Evolutionary conservation across 768 basidiomycete genomes (phyloP), one percentile per base, ranked within the genome.

Genomic region (Porphyrellus cyaneotinctus): DNA sequence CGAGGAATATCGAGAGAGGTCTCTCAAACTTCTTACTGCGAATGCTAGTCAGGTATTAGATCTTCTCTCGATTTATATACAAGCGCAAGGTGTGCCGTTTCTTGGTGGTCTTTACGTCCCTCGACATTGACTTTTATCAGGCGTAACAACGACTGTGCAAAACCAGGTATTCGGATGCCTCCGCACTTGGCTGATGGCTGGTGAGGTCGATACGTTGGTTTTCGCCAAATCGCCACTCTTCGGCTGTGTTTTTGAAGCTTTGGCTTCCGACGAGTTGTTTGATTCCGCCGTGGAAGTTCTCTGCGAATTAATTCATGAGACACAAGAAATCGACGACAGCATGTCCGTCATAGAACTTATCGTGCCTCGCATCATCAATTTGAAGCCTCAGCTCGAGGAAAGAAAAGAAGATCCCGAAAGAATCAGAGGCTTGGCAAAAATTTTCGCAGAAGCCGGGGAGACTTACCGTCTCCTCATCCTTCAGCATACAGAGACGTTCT

Each of bases 401-500:
- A 73, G 78, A 45, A 76, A 76, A 31, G 88, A 91, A 15, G 94
- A 98, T 62, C 76, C 88, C 2, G 97, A 99, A 39, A 86, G 83
- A 67, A 86, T 97, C 66, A 81, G 85, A 63, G 95, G 95, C 24
- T 87, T 84, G 63, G 90, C 95, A 45, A 86, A 91, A 49, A 83
- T 99, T 52, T 92, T 98, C 63, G 81, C 91, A n/a, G 97, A 99
- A 72, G 95, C 97, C 0, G 97, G 97, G 44, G 97, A 98, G 71
- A 93, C 90, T 3, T 99, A 98, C 70, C 88, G 91, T 43, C 73
- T 87, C 44, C 78, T 99, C 17, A 79, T 99, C 53, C 74, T 95
- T 22, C 87, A 88, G 57, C 95, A 98, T 66, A 84, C 89, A 9
- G 88, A 93, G 55, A 87, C 89, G 0, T 97, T 98, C 72, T 90